Conservation (phyloP, 2,329 filamentous ascomycete species). For the Aspergillus phoenicis region DNA sequence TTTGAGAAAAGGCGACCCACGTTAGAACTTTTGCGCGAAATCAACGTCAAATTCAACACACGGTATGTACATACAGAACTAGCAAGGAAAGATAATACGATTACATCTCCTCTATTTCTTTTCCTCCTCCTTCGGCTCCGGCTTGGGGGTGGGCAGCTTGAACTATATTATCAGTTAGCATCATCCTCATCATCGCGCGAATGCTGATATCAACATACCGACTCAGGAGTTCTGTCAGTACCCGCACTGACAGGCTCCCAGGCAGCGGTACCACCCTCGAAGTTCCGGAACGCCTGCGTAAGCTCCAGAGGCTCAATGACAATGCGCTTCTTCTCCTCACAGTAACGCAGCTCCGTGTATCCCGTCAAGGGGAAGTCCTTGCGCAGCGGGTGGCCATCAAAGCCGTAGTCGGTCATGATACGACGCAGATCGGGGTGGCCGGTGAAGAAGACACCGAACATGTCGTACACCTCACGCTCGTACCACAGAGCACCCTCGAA, state of each 20-base stretch:
- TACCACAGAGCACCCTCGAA: slow-evolving; percentile 99
- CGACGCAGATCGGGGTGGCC: slow-evolving; percentile 92
- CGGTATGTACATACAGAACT: slow-evolving; percentile 44
- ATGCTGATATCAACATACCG: slow-evolving; percentile 47
- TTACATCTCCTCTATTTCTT: slow-evolving; percentile 73
- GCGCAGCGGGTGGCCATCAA: slow-evolving; percentile 93
- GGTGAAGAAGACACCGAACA: slow-evolving; percentile 96
- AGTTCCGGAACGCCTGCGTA: slow-evolving; percentile 98
- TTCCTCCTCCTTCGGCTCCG: slow-evolving; percentile 85
- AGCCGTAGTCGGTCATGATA: slow-evolving; percentile 99
- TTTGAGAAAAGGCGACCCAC: not conserved
- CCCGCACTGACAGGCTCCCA: slow-evolving; percentile 74
- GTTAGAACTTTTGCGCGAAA: not conserved
- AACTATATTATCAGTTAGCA: slow-evolving; percentile 56
- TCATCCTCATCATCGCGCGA: not conserved
- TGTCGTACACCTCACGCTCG: slow-evolving; percentile 94
- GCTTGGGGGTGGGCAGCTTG: slow-evolving; percentile 93
- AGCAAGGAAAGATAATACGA: slow-evolving; percentile 36
- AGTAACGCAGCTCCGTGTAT: slow-evolving; percentile 96
- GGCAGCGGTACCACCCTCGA: slow-evolving; percentile 79
- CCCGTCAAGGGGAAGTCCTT: slow-evolving; percentile 98
- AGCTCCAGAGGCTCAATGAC: slow-evolving; percentile 96
- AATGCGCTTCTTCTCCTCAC: slow-evolving; percentile 99
- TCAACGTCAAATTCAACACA: slow-evolving; percentile 24
- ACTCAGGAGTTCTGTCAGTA: slow-evolving; percentile 75